Conservation (phyloP, 2,329 filamentous ascomycete species). For the Xylaria sp. region DNA sequence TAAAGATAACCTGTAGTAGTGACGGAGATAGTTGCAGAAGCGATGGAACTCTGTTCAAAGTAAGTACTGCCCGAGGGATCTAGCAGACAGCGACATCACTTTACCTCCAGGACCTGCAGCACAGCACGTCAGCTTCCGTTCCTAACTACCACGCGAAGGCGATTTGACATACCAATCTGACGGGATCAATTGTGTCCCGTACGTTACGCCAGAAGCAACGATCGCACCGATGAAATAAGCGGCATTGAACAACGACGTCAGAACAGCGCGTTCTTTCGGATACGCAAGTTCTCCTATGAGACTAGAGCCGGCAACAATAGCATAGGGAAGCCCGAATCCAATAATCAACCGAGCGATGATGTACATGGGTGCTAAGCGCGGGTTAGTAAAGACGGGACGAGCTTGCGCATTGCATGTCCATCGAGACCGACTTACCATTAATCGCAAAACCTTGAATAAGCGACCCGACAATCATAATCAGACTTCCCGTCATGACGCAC, state of each 20-base stretch:
- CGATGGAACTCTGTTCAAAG: slow-evolving; percentile 54
- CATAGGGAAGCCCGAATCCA: slow-evolving; percentile 70
- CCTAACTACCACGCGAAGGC: neutral
- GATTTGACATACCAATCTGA: slow-evolving; percentile 44
- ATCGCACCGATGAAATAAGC: slow-evolving; percentile 67
- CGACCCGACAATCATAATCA: slow-evolving; percentile 63
- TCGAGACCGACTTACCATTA: slow-evolving; percentile 50
- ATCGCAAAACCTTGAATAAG: slow-evolving; percentile 62
- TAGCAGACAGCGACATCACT: slow-evolving; percentile 24
- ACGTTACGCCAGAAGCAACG: slow-evolving; percentile 59
- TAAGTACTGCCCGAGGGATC: slow-evolving; percentile 33
- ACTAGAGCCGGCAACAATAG: slow-evolving; percentile 66
- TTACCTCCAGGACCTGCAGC: slow-evolving; percentile 49
- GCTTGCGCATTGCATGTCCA: neutral
- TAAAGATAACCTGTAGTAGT: slow-evolving; percentile 52
- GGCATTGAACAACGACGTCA: slow-evolving; percentile 69
- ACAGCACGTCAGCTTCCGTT: slow-evolving; percentile 29
- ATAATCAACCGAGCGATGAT: slow-evolving; percentile 68
- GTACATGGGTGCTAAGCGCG: slow-evolving; percentile 64
- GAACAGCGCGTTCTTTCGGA: slow-evolving; percentile 68
- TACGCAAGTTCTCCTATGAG: slow-evolving; percentile 69
- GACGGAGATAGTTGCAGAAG: slow-evolving; percentile 57
- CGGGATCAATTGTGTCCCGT: slow-evolving; percentile 54
- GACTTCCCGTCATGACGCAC: slow-evolving; percentile 63
- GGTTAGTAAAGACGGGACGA: slow-evolving; percentile 13